Evolutionary conservation across 2,329 filamentous ascomycete genomes (phyloP), one percentile per base, ranked within the genome.

Genomic region (Gnomoniopsis sp.): DNA sequence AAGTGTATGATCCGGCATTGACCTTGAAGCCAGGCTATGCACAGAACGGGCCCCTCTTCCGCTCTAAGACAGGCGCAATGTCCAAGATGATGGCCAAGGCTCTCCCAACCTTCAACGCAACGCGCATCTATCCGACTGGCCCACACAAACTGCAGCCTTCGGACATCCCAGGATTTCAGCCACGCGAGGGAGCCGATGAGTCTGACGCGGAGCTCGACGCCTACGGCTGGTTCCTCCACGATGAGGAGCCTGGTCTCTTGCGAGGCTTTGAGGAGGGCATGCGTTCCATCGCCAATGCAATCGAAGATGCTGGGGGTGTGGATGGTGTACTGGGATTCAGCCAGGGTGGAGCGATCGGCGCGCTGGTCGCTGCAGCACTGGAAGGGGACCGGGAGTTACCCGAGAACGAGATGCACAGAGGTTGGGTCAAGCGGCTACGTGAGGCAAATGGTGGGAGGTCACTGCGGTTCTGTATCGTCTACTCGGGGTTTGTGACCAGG

Each of bases 321-420:
- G 89, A 93, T 67, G 91, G 88, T 7, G 87, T 93, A 0, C 76
- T 93, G 22, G 91, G 91, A 0, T 96, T 96, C 75, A 89, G 85
- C 61, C 91, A 96, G 74, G 91, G 91, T 22, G 91, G 82, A 4
- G 87, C 86, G 1, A 77, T 87, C 46, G 86, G 91, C 0, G 88
- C 81, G 0, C 84, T 96, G 70, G 78, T 96, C 0, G 86, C 91
- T 0, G 79, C 85, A 0, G 77, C 93, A 12, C 72, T 96, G 3
- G 92, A 97, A 69, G 69, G 70, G 23, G 68, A 67, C 0, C 55
- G 67, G 2, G 21, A 34, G 0, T 34, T 46, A 71, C 63, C 69
- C n/a, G 57, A 57, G 34, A 48, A 52, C 48, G 36, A 26, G 19
- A 54, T 50, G n/a, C 21, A 43, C 3, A 43, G 22, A 57, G 64